These are phyloP conservation scores for Daldinia grandis DNA, from an alignment of 495 filamentous ascomycete genomes.

Conservation along the genomic window DNA sequence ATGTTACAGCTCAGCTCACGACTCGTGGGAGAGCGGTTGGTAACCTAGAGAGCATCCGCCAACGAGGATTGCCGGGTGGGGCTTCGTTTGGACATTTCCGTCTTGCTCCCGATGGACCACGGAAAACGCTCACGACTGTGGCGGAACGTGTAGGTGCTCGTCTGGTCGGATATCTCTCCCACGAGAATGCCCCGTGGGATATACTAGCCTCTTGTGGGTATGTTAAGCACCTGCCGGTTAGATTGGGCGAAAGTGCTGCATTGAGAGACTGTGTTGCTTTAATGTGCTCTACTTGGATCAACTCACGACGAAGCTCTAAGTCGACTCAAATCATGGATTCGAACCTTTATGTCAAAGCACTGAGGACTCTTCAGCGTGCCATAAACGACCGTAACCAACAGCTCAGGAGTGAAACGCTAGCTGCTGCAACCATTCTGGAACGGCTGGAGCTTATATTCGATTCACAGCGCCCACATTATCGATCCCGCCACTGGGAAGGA, in stretches of 20 bases:
- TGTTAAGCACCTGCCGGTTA: constrained; percentile 18
- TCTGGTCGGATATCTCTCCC: constrained; percentile 18
- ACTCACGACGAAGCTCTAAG: constrained; percentile 13
- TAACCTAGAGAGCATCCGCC: constrained; percentile 20
- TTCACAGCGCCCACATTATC: constrained; percentile 6
- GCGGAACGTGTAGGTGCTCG: constrained; percentile 32
- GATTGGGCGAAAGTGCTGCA: constrained; percentile 31
- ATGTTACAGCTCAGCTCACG: neutral
- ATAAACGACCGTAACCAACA: constrained; percentile 4
- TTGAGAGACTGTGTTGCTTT: constrained; percentile 29
- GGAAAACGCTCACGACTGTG: constrained; percentile 20
- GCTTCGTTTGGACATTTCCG: constrained; percentile 30
- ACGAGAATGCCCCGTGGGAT: constrained; percentile 29
- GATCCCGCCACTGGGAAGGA: constrained; percentile 9
- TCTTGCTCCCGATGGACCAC: constrained; percentile 15
- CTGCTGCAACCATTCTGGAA: constrained; percentile 20
- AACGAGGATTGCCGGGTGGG: constrained; percentile 14
- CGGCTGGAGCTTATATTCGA: constrained; percentile 26
- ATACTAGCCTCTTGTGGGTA: constrained; percentile 10
- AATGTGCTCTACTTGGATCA: constrained; percentile 30
- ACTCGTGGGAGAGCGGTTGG: neutral
- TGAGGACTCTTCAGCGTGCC: constrained; percentile 29
- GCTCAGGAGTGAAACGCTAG: constrained; percentile 25
- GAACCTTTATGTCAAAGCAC: constrained; percentile 26
- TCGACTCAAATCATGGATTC: constrained; percentile 13